Conservation (phyloP, 768 basidiomycete genomes). For the Clavaria fumosa region DNA sequence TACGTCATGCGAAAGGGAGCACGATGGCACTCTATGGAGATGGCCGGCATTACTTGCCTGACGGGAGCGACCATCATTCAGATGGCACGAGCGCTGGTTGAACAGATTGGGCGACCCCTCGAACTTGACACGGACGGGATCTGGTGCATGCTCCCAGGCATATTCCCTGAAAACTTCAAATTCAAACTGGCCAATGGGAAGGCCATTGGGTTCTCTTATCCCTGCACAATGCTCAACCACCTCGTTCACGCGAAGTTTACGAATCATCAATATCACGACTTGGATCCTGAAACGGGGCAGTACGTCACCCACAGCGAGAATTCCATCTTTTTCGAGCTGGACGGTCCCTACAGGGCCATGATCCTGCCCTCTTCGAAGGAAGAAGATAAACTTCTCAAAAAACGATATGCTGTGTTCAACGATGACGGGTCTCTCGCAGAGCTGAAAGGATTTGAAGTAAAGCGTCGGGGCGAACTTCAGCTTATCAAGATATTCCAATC, state of each 20-base stretch:
- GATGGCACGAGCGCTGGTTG: constrained; percentile 93
- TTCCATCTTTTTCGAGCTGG: constrained; percentile 98
- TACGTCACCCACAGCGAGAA: constrained; percentile 88
- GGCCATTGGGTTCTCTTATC: constrained; percentile 80
- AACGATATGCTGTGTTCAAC: constrained; percentile 98
- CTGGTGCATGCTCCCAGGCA: constrained; percentile 98
- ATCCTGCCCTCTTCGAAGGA: constrained; percentile 98
- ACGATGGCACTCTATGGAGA: constrained; percentile 99
- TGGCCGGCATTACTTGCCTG: constrained; percentile 98
- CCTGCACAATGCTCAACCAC: constrained; percentile 99
- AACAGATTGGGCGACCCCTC: constrained; percentile 92
- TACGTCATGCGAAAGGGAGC: constrained; percentile 99
- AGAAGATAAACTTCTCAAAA: constrained; percentile 96
- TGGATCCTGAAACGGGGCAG: constrained; percentile 70
- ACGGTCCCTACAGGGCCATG: constrained; percentile 98
- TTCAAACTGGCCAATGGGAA: constrained; percentile 86
- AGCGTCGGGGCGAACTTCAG: constrained; percentile 92
- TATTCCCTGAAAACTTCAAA: constrained; percentile 96
- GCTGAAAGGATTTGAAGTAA: constrained; percentile 97
- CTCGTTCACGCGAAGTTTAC: constrained; percentile 92
- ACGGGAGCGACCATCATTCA: constrained; percentile 98
- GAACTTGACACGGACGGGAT: constrained; percentile 99
- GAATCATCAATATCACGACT: constrained; percentile 93
- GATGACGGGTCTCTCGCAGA: constrained; percentile 96
- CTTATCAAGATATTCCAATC: constrained; percentile 99